phyloP scores from a whole-genome alignment of 2,329 filamentous ascomycete species.

The Lecanosticta acicola region DNA sequence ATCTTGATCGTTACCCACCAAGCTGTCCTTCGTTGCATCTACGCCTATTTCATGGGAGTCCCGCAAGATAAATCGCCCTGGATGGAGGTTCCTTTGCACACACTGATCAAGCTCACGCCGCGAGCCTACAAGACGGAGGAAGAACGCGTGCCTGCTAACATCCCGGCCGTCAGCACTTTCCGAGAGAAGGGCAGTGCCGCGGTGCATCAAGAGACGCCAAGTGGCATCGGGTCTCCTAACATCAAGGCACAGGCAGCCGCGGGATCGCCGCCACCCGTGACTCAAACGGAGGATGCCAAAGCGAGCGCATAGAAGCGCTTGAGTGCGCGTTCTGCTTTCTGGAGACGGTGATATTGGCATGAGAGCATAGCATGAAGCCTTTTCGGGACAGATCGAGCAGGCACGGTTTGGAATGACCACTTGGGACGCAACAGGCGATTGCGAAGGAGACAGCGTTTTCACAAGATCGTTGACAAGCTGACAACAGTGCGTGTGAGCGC shows the following conservation, averaged over 20 bases:
- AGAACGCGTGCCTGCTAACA: constrained; percentile 79
- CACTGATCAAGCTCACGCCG: constrained; percentile 91
- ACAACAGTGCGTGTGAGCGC: too few species aligned
- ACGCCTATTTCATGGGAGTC: constrained; percentile 98
- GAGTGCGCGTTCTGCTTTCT: background rate
- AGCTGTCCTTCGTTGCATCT: constrained; percentile 92
- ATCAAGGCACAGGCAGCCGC: background rate
- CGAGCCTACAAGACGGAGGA: constrained; percentile 91
- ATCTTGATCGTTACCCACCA: constrained; percentile 98
- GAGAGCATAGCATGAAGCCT: constrained; percentile 5
- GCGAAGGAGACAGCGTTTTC: too few species aligned
- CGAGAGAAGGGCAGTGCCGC: constrained; percentile 87
- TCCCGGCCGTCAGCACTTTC: constrained; percentile 95
- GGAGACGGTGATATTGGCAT: background rate
- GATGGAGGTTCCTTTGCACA: constrained; percentile 98
- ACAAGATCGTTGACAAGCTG: too few species aligned
- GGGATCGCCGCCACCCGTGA: background rate
- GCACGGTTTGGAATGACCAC: too few species aligned
- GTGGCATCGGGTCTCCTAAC: constrained; percentile 6
- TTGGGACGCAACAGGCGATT: too few species aligned
- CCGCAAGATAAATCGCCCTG: constrained; percentile 88
- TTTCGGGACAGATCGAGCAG: constrained; percentile 3
- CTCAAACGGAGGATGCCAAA: background rate
- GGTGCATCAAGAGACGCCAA: constrained; percentile 60
- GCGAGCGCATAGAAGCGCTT: background rate